Evolutionary conservation across 1,284 basidiomycete species (phyloP).

Genomic region (Afroboletus lepidellus): DNA sequence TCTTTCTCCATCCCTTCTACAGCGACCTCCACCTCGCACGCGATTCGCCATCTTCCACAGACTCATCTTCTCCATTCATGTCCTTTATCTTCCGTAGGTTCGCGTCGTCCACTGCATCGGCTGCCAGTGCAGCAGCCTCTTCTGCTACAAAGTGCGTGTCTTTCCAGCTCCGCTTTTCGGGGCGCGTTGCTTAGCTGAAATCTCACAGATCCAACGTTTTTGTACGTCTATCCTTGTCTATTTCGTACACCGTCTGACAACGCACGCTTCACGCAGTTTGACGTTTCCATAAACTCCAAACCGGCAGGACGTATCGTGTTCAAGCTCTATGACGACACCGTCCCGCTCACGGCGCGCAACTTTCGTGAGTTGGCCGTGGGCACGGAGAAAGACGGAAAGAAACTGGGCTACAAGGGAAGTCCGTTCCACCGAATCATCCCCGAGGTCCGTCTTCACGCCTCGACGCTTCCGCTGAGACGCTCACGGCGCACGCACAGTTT

Average conservation of each 20-base stretch:
- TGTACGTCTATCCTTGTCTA: constrained; percentile 34
- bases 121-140: constrained; percentile 17
- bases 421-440: constrained; percentile 86
- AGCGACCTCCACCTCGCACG: constrained; percentile 21
- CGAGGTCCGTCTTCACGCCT: constrained; percentile 34
- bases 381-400: constrained; percentile 49
- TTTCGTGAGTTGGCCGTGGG: constrained; percentile 78
- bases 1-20: constrained; percentile 27
- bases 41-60: constrained; percentile 12
- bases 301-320: constrained; percentile 75
- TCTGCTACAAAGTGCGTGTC: constrained; percentile 30
- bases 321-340: constrained; percentile 66
- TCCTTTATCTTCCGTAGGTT: constrained; percentile 32
- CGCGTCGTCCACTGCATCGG: constrained; percentile 25
- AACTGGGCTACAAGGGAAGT: constrained; percentile 64
- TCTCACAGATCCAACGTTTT: constrained; percentile 49
- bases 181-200: constrained; percentile 12
- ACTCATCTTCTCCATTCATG: constrained; percentile 24
- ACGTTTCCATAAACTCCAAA: constrained; percentile 70
- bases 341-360: constrained; percentile 79
- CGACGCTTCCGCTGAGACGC: background rate
- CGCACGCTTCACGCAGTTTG: constrained; percentile 60
- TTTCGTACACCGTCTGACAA: background rate
- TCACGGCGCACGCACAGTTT: constrained; percentile 47
- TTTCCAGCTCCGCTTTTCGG: background rate